Evolutionary conservation across 345 rosid genomes (phyloP).

Genomic region (Balakata baccata): DNA sequence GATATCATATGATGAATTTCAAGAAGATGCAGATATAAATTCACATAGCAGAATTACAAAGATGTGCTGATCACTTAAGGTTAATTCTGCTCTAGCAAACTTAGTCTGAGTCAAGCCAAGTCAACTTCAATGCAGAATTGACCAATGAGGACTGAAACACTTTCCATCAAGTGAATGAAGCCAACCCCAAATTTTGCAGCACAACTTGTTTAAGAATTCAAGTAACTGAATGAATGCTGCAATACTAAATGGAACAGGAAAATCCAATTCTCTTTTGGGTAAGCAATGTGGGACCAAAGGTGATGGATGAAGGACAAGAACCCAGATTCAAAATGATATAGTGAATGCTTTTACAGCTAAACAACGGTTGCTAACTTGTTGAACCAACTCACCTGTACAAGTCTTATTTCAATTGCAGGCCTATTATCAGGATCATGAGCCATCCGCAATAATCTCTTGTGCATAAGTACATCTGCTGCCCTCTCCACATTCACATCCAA

Average conservation of each 20-base stretch:
- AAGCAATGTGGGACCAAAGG: neutral
- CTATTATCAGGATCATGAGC: conserved; percentile 55
- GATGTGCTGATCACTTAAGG: neutral
- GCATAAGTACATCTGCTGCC: conserved; percentile 92
- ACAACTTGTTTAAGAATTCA: neutral
- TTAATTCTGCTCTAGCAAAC: neutral
- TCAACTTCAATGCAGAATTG: neutral
- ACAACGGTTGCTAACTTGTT: neutral
- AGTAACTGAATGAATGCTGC: neutral
- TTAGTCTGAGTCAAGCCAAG: neutral
- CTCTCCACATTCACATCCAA: conserved; percentile 96
- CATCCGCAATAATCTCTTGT: conserved; percentile 55
- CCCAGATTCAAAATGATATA: neutral
- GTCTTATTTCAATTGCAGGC: conserved; percentile 57
- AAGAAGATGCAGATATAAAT: neutral
- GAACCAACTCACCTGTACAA: conserved; percentile 61
- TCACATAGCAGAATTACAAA: neutral
- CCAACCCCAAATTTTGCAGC: neutral
- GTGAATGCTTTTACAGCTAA: neutral
- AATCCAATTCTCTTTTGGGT: neutral
- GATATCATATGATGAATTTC: neutral
- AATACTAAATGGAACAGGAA: neutral
- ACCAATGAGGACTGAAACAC: neutral
- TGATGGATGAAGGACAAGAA: conserved; percentile 1
- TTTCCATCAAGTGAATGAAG: neutral